phyloP scores from a whole-genome alignment of 495 filamentous ascomycete genomes.

The Neurospora discreta region DNA sequence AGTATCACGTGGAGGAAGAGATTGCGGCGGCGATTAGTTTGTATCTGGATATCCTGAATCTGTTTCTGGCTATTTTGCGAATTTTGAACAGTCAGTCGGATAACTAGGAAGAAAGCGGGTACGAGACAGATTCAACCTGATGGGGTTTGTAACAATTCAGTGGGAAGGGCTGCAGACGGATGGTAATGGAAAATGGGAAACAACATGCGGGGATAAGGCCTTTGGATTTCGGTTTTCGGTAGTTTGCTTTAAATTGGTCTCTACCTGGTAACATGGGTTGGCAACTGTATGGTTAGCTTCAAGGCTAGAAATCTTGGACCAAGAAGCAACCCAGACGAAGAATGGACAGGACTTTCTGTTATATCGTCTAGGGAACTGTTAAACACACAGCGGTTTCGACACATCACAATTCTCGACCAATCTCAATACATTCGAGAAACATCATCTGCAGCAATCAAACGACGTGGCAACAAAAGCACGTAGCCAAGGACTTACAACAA shows the following conservation, averaged over 20 bases:
- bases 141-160: background rate
- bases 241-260: background rate
- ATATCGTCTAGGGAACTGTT: background rate
- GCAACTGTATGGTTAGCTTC: background rate
- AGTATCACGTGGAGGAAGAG: conserved; percentile 97
- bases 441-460: background rate
- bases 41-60: conserved; percentile 92
- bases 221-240: background rate
- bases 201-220: background rate
- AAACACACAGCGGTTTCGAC: background rate
- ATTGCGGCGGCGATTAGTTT: conserved; percentile 92
- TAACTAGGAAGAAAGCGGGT: conserved; percentile 42
- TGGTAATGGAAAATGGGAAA: background rate
- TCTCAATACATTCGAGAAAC: too few relatives aligned
- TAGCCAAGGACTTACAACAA: background rate
- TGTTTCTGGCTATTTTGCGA: conserved; percentile 86
- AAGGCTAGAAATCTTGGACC: background rate
- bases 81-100: conserved; percentile 83
- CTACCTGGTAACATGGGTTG: background rate
- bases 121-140: background rate
- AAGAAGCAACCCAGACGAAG: background rate
- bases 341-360: background rate
- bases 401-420: too few relatives aligned
- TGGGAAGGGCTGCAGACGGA: background rate
- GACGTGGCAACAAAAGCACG: background rate